Base-by-base conservation (phyloP, 2,329 filamentous ascomycete genomes). In the Massarina eburnea region DNA sequence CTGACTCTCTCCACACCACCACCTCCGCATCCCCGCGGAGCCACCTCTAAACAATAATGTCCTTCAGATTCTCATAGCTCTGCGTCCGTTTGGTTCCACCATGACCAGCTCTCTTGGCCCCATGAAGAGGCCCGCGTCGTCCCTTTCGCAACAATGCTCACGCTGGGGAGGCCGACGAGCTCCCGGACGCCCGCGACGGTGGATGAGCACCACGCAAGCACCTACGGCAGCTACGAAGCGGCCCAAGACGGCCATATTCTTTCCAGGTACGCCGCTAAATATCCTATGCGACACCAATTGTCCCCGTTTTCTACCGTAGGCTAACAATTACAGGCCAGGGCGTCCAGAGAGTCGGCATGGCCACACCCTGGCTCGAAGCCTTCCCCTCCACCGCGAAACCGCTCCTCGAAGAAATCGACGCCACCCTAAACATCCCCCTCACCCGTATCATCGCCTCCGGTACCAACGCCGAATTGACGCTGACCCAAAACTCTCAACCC, bases 281-380 rank as follows among this genome's bases (percentile, higher is more conserved):
- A 15, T 27, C 19, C 32, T 21, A 40, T 21, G 39, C 36, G 29
- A 43, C 18, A 35, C 30, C 29, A 39, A 37, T 22, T 24, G 14
- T n/a, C n/a, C n/a, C n/a, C 17, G 29, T 12, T 3, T 7, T 7
- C 59, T 63, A 21, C 61, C 30, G 26, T 24, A 36, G 7, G 19
- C 4, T 24, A n/a, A 24, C 20, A n/a, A 9, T 24, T 29, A 8
- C 62, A 91, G 89, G 89, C 59, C 90, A 95, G 73, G 90, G 90
- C 57, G 90, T 95, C 15, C 90, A 95, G 68, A 85, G 88, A 64
- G 87, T 95, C 41, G 89, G 89, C 71, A 95, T 95, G 90, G 78
- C 89, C 46, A 82, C 80, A 26, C 85, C 89, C 35, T 96, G 92
- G 91, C 78, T 95, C 57, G 83, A 91, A 61, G 85, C 86, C 47